Percentiles rank a stretch among this genome's conserved stretches.
Evolutionary conservation across 306 rosid species (phyloP).

Genomic region (Pterocarpus santalinus): DNA sequence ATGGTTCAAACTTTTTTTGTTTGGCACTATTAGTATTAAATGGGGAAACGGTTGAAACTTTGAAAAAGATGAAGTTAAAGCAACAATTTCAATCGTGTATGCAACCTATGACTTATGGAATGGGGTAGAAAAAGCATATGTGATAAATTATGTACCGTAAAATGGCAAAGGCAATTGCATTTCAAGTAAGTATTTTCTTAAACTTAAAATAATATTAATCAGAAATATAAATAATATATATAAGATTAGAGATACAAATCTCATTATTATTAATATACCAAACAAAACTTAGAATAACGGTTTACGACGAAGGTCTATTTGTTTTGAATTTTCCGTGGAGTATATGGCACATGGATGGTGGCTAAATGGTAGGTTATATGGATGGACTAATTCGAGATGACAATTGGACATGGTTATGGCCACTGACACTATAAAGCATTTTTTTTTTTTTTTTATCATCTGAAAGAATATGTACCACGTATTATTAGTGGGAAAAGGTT

Average conservation of each 20-base stretch:
- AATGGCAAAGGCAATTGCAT: neutral
- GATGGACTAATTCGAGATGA: constrained; percentile 12
- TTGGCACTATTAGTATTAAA: no score
- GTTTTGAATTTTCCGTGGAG: no score
- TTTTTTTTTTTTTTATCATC: neutral
- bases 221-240: no score
- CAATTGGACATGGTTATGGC: constrained; percentile 29
- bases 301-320: neutral
- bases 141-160: neutral
- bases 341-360: neutral
- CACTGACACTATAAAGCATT: neutral
- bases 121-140: no score
- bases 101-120: no score
- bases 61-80: no score
- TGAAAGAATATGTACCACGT: constrained; percentile 2
- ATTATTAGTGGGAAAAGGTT: neutral
- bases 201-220: neutral
- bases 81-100: no score
- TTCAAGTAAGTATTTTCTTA: neutral
- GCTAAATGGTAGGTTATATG: neutral
- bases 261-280: no score
- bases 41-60: no score
- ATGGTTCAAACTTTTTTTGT: no score
- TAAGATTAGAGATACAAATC: no score
- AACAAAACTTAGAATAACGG: no score